phyloP scores from a whole-genome alignment of 306 rosid species.

The Prunus padus region DNA sequence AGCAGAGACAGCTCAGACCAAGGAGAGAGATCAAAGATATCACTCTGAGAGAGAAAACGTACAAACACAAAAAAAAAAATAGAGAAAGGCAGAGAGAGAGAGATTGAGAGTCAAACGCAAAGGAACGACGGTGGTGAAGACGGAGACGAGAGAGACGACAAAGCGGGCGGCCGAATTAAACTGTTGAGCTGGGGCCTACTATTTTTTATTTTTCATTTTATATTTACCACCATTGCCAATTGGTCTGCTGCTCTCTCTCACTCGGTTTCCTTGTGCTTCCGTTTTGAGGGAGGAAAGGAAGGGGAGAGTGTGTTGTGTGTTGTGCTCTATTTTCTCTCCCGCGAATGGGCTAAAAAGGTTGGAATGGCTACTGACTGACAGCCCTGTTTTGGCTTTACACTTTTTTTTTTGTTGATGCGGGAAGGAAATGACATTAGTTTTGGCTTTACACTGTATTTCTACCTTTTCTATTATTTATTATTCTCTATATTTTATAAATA shows the following conservation, averaged over 20 bases:
- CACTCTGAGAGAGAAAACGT: conserved; percentile 15
- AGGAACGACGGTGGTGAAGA: conserved; percentile 57
- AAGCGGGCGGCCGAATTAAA: conserved; percentile 78
- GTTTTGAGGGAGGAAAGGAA: background rate
- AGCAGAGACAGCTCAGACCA: conserved; percentile 28
- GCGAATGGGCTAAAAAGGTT: conserved; percentile 16
- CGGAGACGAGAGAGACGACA: conserved; percentile 92
- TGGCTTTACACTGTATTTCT: conserved; percentile 24
- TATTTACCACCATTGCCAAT: background rate
- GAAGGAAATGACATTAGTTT: no score
- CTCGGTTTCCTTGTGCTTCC: background rate
- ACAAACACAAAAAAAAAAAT: conserved; percentile 14
- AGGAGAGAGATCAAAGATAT: conserved; percentile 35
- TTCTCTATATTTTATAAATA: background rate
- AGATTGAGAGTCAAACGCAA: conserved; percentile 45
- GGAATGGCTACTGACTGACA: conserved; percentile 44
- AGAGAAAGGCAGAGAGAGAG: conserved; percentile 28
- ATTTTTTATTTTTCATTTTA: background rate
- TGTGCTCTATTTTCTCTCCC: background rate
- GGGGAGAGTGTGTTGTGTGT: background rate
- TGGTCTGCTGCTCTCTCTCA: background rate
- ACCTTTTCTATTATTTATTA: background rate
- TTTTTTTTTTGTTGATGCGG: no score
- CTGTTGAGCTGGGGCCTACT: conserved; percentile 58
- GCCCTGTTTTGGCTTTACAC: conserved; percentile 38